Evolutionary conservation across 805 yeast species (phyloP), one percentile per base, ranked within the genome.

Genomic region (Cyberlindnera petersonii): DNA sequence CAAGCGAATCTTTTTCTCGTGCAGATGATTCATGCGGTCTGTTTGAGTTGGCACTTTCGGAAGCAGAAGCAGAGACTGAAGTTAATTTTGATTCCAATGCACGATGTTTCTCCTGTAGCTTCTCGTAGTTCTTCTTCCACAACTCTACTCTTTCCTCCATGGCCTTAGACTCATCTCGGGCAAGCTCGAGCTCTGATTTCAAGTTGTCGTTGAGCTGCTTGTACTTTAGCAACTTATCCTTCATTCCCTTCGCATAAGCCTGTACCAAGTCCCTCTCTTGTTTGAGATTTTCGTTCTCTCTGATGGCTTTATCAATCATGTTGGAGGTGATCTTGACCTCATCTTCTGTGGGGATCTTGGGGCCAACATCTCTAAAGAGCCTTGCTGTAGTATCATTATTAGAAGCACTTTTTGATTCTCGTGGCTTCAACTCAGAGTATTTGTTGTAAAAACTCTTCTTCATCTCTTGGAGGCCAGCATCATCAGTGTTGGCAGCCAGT

Each of bases 261-360:
- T 58, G 60, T n/a, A 60, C 46, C 42, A 62, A 44, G 18, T 58
- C 59, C 11, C 48, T 53, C 24, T 58, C 60, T 14, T 50, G 58
- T 19, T 58, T 59, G 15, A 65, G 51, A 5, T 56, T 57, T 35
- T 65, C 70, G 24, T 62, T 60, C 27, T 66, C 65, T 22, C 56
- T 56, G 16, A 63, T 55, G 23, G 65, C 49, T 37, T 60, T 61
- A 39, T 66, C 72, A 15, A 65, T 52, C 59, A 63, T 61, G 34
- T 61, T 57, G 4, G 67, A 55, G 33, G 58, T 63, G 26, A 60
- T 51, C 37, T 58, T 59, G 36, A 62, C 60, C 32, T 61, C 66
- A 24, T 61, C 66, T 16, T 47, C 50, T 2, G 50, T 33, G 2
- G 53, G 58, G 2, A 53, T 48, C 6, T 43, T 40, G 3, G 36